Percentiles rank a stretch among this genome's conserved stretches.
Conservation (phyloP, 257 asterid genomes). For the Eucommia ulmoides region DNA sequence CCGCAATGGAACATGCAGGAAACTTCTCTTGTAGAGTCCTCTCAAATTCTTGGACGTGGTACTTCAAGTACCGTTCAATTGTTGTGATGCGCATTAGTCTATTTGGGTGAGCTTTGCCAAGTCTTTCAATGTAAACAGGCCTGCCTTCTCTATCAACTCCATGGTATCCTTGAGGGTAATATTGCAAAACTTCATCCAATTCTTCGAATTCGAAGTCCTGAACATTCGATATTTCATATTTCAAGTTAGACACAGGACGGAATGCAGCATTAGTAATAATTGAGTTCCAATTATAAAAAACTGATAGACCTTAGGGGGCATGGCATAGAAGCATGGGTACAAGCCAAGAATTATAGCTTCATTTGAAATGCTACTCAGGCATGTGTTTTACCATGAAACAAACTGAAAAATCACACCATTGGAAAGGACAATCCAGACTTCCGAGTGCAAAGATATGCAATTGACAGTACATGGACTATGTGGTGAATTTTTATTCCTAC, state of each 20-base stretch:
- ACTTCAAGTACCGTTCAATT: constrained; percentile 65
- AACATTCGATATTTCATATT: not conserved
- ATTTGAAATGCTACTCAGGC: not conserved
- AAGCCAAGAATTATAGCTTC: too few relatives aligned
- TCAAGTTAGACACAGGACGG: not conserved
- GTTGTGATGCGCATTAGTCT: constrained; percentile 69
- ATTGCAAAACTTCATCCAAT: constrained; percentile 79
- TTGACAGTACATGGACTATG: not conserved
- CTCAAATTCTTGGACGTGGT: constrained; percentile 95
- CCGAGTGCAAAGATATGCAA: not conserved
- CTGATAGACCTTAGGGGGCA: not conserved
- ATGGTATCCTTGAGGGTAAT: constrained; percentile 96
- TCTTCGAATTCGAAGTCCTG: constrained; percentile 82
- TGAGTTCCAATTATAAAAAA: not conserved
- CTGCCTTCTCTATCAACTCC: constrained; percentile 97
- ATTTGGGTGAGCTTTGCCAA: constrained; percentile 83
- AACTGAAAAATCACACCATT: too few relatives aligned
- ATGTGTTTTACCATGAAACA: not conserved
- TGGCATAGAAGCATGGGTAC: not conserved
- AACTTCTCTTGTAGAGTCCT: constrained; percentile 72
- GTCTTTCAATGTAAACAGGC: constrained; percentile 92
- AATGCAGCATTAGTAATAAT: not conserved
- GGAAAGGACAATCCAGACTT: not conserved
- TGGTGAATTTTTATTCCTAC: constrained; percentile 22
- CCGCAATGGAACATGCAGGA: constrained; percentile 90